Percentiles rank a stretch among this genome's conserved stretches.
Evolutionary conservation across 192 early-diverging fungal species (phyloP).

Genomic region (Lunasporangiospora selenospora): DNA sequence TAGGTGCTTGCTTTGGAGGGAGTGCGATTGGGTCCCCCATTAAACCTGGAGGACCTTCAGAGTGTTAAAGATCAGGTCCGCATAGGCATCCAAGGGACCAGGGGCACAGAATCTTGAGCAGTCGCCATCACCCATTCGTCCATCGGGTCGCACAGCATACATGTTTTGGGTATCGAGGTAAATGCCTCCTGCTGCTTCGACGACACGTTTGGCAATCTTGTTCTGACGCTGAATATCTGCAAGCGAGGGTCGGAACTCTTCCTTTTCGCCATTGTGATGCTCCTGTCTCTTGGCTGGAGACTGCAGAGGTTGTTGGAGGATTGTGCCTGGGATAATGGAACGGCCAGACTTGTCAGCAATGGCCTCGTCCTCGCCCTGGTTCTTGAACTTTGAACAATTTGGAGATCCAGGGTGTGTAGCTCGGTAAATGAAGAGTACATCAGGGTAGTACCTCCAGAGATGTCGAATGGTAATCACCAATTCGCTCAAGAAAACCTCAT

Average conservation of each 20-base stretch:
- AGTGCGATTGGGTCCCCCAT: too few relatives aligned
- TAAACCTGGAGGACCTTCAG: constrained; percentile 29
- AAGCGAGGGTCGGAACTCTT: constrained; percentile 27
- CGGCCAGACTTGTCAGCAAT: constrained; percentile 20
- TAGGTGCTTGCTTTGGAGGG: too few relatives aligned
- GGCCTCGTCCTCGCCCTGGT: constrained; percentile 37
- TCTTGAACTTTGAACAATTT: constrained; percentile 49
- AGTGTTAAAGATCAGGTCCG: constrained; percentile 42
- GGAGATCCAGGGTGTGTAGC: constrained; percentile 52
- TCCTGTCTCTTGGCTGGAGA: constrained; percentile 29
- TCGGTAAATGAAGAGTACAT: constrained; percentile 56
- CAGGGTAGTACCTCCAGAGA: constrained; percentile 43
- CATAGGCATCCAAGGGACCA: constrained; percentile 60
- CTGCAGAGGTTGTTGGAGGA: constrained; percentile 33
- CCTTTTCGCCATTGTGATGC: constrained; percentile 38
- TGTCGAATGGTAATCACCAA: constrained; percentile 50
- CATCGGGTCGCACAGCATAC: constrained; percentile 56
- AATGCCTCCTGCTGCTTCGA: constrained; percentile 61
- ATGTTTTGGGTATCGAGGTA: constrained; percentile 55
- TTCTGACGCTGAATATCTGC: constrained; percentile 57
- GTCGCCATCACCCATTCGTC: constrained; percentile 60
- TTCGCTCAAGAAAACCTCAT: constrained; percentile 49
- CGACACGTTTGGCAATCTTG: constrained; percentile 54
- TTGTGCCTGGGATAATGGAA: constrained; percentile 18
- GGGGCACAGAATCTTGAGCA: constrained; percentile 65